Conservation (phyloP, 1,284 basidiomycete species). For the Puccinia triticina region DNA sequence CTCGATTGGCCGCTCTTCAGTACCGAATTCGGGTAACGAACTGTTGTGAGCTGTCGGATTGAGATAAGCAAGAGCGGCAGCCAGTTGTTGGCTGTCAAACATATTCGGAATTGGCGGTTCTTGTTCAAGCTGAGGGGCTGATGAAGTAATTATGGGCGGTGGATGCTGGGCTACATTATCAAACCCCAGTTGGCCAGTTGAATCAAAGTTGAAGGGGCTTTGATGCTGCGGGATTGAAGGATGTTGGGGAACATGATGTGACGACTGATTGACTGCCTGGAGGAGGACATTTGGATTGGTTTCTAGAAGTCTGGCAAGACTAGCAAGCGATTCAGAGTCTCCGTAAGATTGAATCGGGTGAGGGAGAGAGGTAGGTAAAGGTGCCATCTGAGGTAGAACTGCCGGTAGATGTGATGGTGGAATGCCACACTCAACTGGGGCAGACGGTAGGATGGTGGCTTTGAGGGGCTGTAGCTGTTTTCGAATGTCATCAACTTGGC, state of each 20-base stretch:
- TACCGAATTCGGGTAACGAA: background rate
- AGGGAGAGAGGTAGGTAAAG: conserved; percentile 4
- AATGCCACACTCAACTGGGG: conserved; percentile 25
- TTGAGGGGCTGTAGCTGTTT: conserved; percentile 48
- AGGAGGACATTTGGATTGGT: conserved; percentile 42
- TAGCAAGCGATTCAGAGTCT: conserved; percentile 46
- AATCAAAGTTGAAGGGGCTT: conserved; percentile 18
- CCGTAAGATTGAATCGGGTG: conserved; percentile 17
- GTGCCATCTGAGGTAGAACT: background rate
- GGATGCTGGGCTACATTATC: background rate
- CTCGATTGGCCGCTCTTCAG: conserved; percentile 6
- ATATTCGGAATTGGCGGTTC: background rate
- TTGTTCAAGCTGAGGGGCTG: background rate
- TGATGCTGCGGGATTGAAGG: conserved; percentile 14
- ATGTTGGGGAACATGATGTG: background rate
- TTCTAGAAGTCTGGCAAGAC: conserved; percentile 35
- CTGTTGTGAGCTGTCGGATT: conserved; percentile 18
- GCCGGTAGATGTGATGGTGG: conserved; percentile 25
- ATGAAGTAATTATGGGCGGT: background rate
- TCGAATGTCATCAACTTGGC: conserved; percentile 51
- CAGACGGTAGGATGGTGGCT: conserved; percentile 23
- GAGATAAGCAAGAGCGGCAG: conserved; percentile 45
- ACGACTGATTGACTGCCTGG: conserved; percentile 24
- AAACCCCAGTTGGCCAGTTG: background rate
- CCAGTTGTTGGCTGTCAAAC: conserved; percentile 41